Conservation (phyloP, 768 basidiomycete species). For the Mycena chlorophos region DNA sequence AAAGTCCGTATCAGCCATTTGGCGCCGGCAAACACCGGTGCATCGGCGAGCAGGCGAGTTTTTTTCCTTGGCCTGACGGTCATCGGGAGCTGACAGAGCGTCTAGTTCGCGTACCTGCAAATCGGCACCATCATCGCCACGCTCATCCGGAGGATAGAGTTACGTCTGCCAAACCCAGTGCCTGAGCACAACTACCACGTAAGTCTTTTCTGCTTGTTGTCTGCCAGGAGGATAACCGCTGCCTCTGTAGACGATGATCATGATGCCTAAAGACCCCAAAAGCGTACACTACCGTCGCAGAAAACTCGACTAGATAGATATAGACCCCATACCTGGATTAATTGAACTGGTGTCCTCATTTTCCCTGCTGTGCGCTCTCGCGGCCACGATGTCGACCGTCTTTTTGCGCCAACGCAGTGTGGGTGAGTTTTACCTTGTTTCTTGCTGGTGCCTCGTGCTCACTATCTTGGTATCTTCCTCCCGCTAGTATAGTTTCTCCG, state of each 20-base stretch:
- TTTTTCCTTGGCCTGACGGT: background rate
- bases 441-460: too few relatives aligned
- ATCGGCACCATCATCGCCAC: constrained; percentile 80
- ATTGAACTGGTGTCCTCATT: too few relatives aligned
- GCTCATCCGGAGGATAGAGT: constrained; percentile 72
- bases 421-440: too few relatives aligned
- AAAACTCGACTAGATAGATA: constrained; percentile 44
- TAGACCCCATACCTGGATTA: too few relatives aligned
- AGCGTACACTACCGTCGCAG: constrained; percentile 68
- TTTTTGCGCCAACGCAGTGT: too few relatives aligned
- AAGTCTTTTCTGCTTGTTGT: constrained; percentile 31
- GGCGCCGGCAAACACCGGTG: constrained; percentile 96
- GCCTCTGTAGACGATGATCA: constrained; percentile 81
- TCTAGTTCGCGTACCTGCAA: constrained; percentile 91
- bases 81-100: background rate
- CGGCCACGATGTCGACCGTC: too few relatives aligned
- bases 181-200: constrained; percentile 91
- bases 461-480: too few relatives aligned
- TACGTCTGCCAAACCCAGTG: constrained; percentile 65
- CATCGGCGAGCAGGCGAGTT: constrained; percentile 81
- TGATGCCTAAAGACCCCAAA: constrained; percentile 75
- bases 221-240: constrained; percentile 6
- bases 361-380: too few relatives aligned
- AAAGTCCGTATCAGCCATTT: constrained; percentile 95
- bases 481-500: too few relatives aligned